Evolutionary conservation across 2,329 filamentous ascomycete genomes (phyloP).

Genomic region (Rhynchosporium agropyri): DNA sequence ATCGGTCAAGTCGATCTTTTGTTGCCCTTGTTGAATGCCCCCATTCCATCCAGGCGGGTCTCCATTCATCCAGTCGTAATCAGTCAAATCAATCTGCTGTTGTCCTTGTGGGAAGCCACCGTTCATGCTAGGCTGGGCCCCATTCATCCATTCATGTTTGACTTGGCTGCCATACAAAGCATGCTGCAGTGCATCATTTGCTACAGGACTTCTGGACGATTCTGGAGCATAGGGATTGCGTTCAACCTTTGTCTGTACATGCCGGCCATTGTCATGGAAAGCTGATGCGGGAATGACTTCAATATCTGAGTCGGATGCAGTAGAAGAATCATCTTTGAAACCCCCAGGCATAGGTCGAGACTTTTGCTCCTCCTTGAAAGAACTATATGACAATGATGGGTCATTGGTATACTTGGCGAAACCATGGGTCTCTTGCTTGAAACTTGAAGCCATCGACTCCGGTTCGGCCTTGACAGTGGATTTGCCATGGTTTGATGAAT

Average conservation of each 20-base stretch:
- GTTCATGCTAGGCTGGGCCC: not conserved
- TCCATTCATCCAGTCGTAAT: slow-evolving; percentile 26
- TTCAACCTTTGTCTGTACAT: slow-evolving; percentile 18
- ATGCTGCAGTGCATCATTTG: slow-evolving; percentile 22
- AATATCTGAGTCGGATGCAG: slow-evolving; percentile 38
- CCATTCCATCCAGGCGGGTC: not conserved
- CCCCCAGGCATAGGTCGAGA: slow-evolving; percentile 28
- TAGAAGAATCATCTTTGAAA: slow-evolving; percentile 32
- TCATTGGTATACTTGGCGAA: not conserved
- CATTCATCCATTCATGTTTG: slow-evolving; percentile 29
- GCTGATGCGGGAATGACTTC: slow-evolving; percentile 39
- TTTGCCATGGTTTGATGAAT: not conserved
- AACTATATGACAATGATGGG: not conserved
- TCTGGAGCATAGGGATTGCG: not conserved
- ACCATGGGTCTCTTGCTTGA: slow-evolving; percentile 11
- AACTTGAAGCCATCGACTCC: slow-evolving; percentile 18
- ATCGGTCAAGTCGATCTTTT: slow-evolving; percentile 1
- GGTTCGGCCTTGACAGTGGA: slow-evolving; percentile 21
- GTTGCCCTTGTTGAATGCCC: slow-evolving; percentile 9
- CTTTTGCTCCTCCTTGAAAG: slow-evolving; percentile 20
- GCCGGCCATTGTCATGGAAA: slow-evolving; percentile 37
- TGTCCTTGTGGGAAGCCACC: slow-evolving; percentile 9
- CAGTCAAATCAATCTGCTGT: slow-evolving; percentile 1
- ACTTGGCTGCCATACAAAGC: slow-evolving; percentile 38
- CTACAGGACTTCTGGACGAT: slow-evolving; percentile 6